Conservation (phyloP, 1,139 yeast genomes). For the Candida gigantensis region DNA sequence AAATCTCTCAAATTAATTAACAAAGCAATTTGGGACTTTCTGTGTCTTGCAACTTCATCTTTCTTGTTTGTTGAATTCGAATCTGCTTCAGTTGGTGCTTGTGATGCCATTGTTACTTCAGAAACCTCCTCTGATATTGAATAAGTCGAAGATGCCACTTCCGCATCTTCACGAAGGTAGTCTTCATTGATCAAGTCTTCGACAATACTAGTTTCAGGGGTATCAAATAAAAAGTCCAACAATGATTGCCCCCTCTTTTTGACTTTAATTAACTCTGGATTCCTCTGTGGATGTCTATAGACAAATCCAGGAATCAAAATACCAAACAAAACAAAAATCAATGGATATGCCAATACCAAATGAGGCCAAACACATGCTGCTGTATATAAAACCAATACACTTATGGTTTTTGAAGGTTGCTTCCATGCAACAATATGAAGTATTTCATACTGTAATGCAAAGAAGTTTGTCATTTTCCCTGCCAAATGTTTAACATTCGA, state of each 20-base stretch:
- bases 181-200: conserved; percentile 36
- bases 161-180: conserved; percentile 12
- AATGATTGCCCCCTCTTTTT: conserved; percentile 58
- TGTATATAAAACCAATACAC: conserved; percentile 54
- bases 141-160: conserved; percentile 11
- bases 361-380: conserved; percentile 71
- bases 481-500: conserved; percentile 56
- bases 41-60: conserved; percentile 19
- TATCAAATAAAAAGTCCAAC: conserved; percentile 49
- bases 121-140: conserved; percentile 14
- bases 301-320: conserved; percentile 72
- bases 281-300: conserved; percentile 64
- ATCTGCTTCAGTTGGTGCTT: conserved; percentile 8
- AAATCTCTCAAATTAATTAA: conserved; percentile 60
- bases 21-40: conserved; percentile 43
- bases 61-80: neutral
- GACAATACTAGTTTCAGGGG: conserved; percentile 40
- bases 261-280: conserved; percentile 43
- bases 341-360: conserved; percentile 63
- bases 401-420: conserved; percentile 57
- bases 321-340: conserved; percentile 55
- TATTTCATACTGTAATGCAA: conserved; percentile 56
- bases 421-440: conserved; percentile 64
- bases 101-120: conserved; percentile 10
- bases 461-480: conserved; percentile 52